phyloP scores from a whole-genome alignment of 805 yeast genomes.

The Kuraishia ogatae region DNA sequence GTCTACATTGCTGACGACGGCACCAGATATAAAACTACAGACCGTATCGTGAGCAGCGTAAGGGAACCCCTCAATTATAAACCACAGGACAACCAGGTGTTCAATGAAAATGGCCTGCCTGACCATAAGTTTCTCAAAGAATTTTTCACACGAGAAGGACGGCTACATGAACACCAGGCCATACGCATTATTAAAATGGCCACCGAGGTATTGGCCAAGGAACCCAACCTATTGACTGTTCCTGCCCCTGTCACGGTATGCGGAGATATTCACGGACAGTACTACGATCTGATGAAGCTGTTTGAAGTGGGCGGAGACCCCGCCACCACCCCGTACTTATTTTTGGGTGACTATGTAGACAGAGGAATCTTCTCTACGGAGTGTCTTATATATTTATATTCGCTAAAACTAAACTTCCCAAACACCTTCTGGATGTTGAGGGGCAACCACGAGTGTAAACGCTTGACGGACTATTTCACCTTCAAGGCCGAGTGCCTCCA shows the following conservation, averaged over 20 bases:
- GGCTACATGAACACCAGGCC: slow-evolving; percentile 65
- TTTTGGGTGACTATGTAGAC: slow-evolving; percentile 93
- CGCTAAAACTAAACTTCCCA: slow-evolving; percentile 73
- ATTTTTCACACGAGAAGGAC: slow-evolving; percentile 77
- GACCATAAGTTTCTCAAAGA: slow-evolving; percentile 60
- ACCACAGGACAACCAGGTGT: slow-evolving; percentile 67
- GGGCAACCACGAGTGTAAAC: slow-evolving; percentile 94
- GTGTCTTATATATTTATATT: slow-evolving; percentile 64
- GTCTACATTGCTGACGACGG: slow-evolving; percentile 51
- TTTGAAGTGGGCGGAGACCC: slow-evolving; percentile 95
- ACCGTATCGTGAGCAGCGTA: slow-evolving; percentile 48
- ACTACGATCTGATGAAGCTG: slow-evolving; percentile 78
- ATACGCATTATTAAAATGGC: slow-evolving; percentile 57
- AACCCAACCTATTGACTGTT: slow-evolving; percentile 72
- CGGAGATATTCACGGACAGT: slow-evolving; percentile 98
- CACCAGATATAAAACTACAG: slow-evolving; percentile 41
- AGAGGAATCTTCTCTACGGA: slow-evolving; percentile 89
- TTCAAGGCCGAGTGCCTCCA: slow-evolving; percentile 85
- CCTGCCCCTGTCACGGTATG: slow-evolving; percentile 94
- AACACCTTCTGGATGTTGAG: slow-evolving; percentile 70
- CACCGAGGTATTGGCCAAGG: slow-evolving; percentile 50
- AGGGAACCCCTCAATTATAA: slow-evolving; percentile 54
- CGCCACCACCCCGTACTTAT: slow-evolving; percentile 61
- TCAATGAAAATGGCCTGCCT: slow-evolving; percentile 56
- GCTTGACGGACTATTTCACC: slow-evolving; percentile 89